phyloP scores from a whole-genome alignment of 257 asterid genomes.

The Mentha longifolia region DNA sequence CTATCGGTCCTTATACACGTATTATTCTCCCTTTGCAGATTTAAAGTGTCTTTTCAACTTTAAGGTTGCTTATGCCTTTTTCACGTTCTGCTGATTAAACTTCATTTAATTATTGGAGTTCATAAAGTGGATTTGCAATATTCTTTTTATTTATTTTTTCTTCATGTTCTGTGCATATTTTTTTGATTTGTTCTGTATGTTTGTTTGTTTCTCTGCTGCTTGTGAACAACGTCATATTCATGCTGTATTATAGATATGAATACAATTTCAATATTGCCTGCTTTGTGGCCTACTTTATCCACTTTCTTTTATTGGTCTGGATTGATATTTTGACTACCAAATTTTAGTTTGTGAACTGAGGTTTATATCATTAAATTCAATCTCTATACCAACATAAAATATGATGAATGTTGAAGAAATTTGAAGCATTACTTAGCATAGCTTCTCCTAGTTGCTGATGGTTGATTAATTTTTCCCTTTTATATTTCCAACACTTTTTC shows the following conservation, averaged over 20 bases:
- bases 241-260: not conserved
- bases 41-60: not conserved
- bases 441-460: conserved; percentile 11
- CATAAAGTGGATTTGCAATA: not conserved
- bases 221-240: conserved; percentile 9
- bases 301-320: conserved; percentile 17
- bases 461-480: conserved; percentile 33
- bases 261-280: conserved; percentile 14
- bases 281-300: conserved; percentile 12
- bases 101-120: not conserved
- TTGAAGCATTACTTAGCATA: not conserved
- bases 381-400: not conserved
- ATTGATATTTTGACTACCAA: not conserved
- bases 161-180: too few relatives aligned
- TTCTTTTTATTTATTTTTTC: not conserved
- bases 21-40: conserved; percentile 5
- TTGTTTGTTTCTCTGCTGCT: too few relatives aligned
- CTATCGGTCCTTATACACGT: not conserved
- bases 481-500: conserved; percentile 38
- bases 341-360: conserved; percentile 14
- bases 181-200: too few relatives aligned
- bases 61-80: not conserved
- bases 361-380: not conserved
- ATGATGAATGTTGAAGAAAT: conserved; percentile 1
- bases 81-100: not conserved